phyloP scores from a whole-genome alignment of 2,329 filamentous ascomycete species.

The Aureobasidium uvarum region DNA sequence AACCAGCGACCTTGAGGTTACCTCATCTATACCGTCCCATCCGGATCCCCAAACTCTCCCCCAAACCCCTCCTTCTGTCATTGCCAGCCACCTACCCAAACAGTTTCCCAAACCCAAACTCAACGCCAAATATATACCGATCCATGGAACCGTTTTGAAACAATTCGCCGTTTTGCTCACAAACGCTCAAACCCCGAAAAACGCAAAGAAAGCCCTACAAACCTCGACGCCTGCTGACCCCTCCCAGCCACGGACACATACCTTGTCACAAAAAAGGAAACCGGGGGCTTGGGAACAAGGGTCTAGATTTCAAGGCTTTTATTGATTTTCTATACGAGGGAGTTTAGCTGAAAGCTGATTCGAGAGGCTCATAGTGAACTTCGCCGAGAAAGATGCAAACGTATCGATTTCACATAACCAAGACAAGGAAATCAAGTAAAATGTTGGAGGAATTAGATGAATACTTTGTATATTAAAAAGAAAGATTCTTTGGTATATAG shows the following conservation, averaged over 20 bases:
- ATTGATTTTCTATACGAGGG: not conserved
- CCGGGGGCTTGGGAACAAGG: not conserved
- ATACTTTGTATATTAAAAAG: not conserved
- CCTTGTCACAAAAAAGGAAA: not conserved
- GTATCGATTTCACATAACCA: not conserved
- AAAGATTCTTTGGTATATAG: not conserved
- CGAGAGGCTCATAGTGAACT: too few relatives aligned
- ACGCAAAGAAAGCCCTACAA: not conserved
- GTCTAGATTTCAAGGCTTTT: not conserved
- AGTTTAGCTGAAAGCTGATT: too few relatives aligned
- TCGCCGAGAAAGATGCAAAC: too few relatives aligned
- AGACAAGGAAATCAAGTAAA: too few relatives aligned
- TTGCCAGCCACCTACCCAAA: not conserved
- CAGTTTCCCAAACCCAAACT: not conserved
- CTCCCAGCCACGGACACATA: not conserved
- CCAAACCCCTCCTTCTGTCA: not conserved
- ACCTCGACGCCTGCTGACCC: not conserved
- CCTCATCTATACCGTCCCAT: too few relatives aligned
- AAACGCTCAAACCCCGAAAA: too few relatives aligned
- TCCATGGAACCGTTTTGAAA: slow-evolving; percentile 3
- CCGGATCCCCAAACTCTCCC: too few relatives aligned
- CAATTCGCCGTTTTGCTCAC: not conserved
- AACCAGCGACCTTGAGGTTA: too few relatives aligned
- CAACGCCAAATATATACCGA: not conserved
- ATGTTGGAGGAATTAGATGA: not conserved